These are phyloP conservation scores for Aspergillus ellipticus DNA, from an alignment of 495 filamentous ascomycete species.

Conservation along the genomic window DNA sequence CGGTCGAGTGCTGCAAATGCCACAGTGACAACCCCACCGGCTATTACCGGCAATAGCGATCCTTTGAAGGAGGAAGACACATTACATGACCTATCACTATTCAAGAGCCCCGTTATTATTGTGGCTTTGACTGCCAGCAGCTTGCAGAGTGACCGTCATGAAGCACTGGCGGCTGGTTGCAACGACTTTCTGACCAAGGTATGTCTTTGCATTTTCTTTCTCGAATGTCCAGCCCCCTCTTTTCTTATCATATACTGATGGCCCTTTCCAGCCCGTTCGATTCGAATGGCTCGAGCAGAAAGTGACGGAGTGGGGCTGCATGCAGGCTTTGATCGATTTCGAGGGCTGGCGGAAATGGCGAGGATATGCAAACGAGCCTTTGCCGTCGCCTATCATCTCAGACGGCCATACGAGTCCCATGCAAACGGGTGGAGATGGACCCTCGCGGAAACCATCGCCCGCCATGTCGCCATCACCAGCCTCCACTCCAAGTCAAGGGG, in stretches of 20 bases:
- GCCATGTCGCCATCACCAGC: not conserved
- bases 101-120: constrained; percentile 96
- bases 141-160: constrained; percentile 90
- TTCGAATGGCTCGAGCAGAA: constrained; percentile 97
- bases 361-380: constrained; percentile 53
- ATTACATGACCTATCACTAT: constrained; percentile 62
- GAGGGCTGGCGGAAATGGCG: constrained; percentile 99
- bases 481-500: constrained; percentile 8
- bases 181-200: constrained; percentile 99
- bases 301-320: constrained; percentile 99
- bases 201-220: constrained; percentile 26
- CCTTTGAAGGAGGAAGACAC: constrained; percentile 56
- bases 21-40: constrained; percentile 21
- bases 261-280: constrained; percentile 70
- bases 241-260: constrained; percentile 9
- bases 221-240: not conserved
- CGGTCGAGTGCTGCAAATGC: constrained; percentile 35
- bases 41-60: constrained; percentile 24
- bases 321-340: constrained; percentile 97
- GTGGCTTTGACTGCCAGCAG: constrained; percentile 92
- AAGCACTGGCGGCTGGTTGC: constrained; percentile 91
- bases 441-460: constrained; percentile 2
- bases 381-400: constrained; percentile 14
- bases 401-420: constrained; percentile 30
- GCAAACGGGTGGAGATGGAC: constrained; percentile 22